Percentiles rank a stretch among this genome's conserved stretches.
Evolutionary conservation across 139 green algal genomes (phyloP).

Genomic region (Tetratostichococcus sp.): DNA sequence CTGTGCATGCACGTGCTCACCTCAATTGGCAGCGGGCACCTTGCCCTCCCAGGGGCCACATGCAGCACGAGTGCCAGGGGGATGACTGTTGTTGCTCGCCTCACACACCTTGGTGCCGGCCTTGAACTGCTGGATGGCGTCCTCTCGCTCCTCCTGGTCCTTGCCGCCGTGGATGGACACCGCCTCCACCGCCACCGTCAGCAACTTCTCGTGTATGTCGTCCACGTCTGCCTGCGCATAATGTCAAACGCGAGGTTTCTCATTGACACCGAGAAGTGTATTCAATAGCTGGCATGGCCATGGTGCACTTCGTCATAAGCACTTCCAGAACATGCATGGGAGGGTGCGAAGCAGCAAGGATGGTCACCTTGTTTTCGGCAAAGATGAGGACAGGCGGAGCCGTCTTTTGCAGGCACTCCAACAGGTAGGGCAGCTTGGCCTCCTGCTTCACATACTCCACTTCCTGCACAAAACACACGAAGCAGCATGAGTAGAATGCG

Average conservation of each 20-base stretch:
- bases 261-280: too few species aligned
- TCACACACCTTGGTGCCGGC: conserved; percentile 19
- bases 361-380: conserved; percentile 82
- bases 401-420: conserved; percentile 97
- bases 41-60: too few species aligned
- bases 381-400: conserved; percentile 96
- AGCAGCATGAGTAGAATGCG: too few species aligned
- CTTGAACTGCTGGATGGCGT: conserved; percentile 92
- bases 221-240: conserved; percentile 83
- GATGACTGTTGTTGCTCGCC: too few species aligned
- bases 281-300: too few species aligned
- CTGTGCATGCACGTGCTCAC: too few species aligned
- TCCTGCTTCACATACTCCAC: conserved; percentile 99
- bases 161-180: conserved; percentile 95
- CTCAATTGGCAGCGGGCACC: too few species aligned
- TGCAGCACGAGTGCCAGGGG: not conserved
- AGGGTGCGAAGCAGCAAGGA: not conserved
- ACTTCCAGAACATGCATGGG: too few species aligned
- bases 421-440: conserved; percentile 90
- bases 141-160: conserved; percentile 89
- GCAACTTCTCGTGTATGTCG: conserved; percentile 90
- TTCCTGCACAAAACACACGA: conserved; percentile 62
- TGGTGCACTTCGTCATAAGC: too few species aligned
- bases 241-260: too few species aligned
- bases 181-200: conserved; percentile 92